Evolutionary conservation across 2,329 filamentous ascomycete species (phyloP), one percentile per base, ranked within the genome.

Genomic region (Fusarium sp.): DNA sequence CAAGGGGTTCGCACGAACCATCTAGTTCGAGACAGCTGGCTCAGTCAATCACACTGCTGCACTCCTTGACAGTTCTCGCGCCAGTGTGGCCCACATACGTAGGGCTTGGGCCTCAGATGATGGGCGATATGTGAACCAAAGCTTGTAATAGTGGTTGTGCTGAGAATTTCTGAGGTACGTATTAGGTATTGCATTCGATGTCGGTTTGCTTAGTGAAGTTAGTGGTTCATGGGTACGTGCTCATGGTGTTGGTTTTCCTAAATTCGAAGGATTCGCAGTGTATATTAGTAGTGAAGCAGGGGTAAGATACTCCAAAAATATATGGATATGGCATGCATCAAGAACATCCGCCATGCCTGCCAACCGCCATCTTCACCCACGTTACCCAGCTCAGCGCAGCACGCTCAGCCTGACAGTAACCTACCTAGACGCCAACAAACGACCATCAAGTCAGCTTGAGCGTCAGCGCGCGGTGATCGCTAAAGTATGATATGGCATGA

Each of bases 1-100:
- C 66, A 61, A 63, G 57, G 69, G 44, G 63, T 72, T 73, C 65
- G 65, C 68, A 70, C 65, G 65, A 73, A 72, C 69, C 63, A 62
- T 65, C 54, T 65, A 67, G 71, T 70, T 73, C 67, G 67, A 73
- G 59, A 59, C 67, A 72, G 46, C 61, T 70, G 54, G 60, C 61
- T 58, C 67, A 61, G 68, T 70, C 66, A 70, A 56, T 60, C 53
- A 65, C 53, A 60, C 61, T 58, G 61, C 59, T 49, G 45, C 63
- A 42, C 38, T 51, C 20, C 34, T 63, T 56, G 48, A 56, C 52
- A 40, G 56, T 54, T 49, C 52, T 62, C 43, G 49, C 55, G 32
- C 68, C 42, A 62, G 62, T 62, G 55, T 67, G 42, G 44, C 32
- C 50, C 47, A 54, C 50, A 47, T 67, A 50, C 32, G 32, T 36